Base-by-base conservation (phyloP, 805 yeast species). In the Komagataella pseudopastoris region DNA sequence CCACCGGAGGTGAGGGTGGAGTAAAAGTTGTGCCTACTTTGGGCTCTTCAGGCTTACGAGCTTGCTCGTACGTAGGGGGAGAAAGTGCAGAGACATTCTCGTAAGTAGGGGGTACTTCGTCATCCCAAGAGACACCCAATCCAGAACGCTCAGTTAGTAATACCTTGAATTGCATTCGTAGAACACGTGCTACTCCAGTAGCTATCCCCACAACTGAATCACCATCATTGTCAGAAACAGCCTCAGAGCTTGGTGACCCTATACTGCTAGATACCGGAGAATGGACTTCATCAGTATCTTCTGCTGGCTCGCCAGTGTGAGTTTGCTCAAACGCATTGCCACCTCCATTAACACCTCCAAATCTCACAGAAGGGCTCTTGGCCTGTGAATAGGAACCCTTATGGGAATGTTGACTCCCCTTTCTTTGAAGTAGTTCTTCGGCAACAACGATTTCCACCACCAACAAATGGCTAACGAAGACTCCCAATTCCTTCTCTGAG, bases 91-190 rank as follows among this genome's bases (percentile, higher is more conserved):
- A 72, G 18, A 93, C 89, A 57, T 88, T 91, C 51, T 80, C 88
- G 60, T 93, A 93, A 18, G 89, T 85, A 1, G 99, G 99, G 2
- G 99, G 99, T 16, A 95, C 98, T 66, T 93, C 99, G 62, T 91
- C 97, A 66, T 91, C 97, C 98, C 99, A 93, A 0, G 97, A 85
- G 30, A 93, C 88, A 4, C 99, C 99, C 46, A 93, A 72, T 0
- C 99, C 99, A 0, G 96, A 84, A 54, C 98, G 74, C 63, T 90
- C 98, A 2, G 96, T 85, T 20, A 93, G 67, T 2, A 72, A 71
- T n/a, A 91, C 60, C 56, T 85, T 83, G 68, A 93, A 91, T 65
- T 90, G 96, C 97, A 93, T 93, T 56, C 98, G 71, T 54, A 93
- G 71, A 1, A 93, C 95, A 49, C 99, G 72, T 0, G 99, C 99